Conservation (phyloP, 768 basidiomycete genomes). For the Trametes cingulata region DNA sequence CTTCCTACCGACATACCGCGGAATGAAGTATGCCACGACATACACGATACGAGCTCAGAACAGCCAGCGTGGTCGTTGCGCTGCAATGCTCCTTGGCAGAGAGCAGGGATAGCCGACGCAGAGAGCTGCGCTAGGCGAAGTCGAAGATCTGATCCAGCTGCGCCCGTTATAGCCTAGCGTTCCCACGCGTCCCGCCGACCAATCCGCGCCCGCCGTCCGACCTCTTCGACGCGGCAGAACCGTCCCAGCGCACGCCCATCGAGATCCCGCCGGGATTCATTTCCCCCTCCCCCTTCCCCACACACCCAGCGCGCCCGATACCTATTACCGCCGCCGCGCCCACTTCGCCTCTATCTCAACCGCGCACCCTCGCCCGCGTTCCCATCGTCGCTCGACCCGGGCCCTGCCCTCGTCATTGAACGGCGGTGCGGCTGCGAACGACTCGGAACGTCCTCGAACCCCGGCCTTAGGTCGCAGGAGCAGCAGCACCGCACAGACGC, state of each 20-base stretch:
- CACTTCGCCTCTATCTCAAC: background rate
- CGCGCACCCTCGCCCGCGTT: background rate
- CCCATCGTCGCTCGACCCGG: background rate
- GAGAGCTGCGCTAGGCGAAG: background rate
- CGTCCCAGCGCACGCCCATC: background rate
- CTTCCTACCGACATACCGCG: background rate
- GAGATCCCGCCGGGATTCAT: background rate
- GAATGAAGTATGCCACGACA: too few species aligned
- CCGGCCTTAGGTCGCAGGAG: background rate
- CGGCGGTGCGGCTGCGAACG: background rate
- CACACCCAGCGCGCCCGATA: background rate
- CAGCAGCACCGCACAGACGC: too few species aligned
- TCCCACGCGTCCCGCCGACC: background rate
- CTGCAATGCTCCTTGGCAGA: background rate
- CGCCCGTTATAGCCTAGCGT: background rate
- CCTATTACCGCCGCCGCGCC: background rate
- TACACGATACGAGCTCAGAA: background rate
- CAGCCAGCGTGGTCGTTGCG: background rate
- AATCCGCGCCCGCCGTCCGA: background rate
- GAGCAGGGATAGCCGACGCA: background rate
- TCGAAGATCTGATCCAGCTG: conserved; percentile 5
- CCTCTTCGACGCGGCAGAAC: conserved; percentile 10
- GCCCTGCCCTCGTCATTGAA: background rate
- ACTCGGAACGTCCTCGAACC: background rate
- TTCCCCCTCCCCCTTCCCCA: background rate